phyloP scores from a whole-genome alignment of 129 eudicot genomes.

The Rutidosis leptorrhynchoides region DNA sequence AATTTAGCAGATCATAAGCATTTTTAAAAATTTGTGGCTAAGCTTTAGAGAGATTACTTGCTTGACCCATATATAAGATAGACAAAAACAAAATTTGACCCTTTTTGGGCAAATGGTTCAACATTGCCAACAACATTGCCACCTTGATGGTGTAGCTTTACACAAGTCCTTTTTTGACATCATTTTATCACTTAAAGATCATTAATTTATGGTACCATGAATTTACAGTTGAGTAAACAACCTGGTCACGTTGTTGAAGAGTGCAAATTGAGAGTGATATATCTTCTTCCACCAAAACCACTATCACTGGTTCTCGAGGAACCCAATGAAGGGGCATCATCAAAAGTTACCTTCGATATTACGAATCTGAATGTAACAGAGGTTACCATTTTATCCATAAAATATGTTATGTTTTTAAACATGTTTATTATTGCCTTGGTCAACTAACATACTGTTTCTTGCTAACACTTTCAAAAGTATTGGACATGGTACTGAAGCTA shows the following conservation, averaged over 20 bases:
- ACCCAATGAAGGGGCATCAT: slow-evolving; percentile 61
- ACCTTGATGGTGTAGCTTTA: background rate
- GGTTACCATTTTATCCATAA: slow-evolving; percentile 20
- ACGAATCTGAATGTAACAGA: slow-evolving; percentile 44
- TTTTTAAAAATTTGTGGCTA: background rate
- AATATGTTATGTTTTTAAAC: background rate
- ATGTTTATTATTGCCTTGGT: background rate
- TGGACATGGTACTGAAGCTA: too few relatives aligned
- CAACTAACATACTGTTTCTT: slow-evolving; percentile 6
- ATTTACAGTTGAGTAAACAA: slow-evolving; percentile 65
- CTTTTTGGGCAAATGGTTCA: slow-evolving; percentile 9
- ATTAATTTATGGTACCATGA: slow-evolving; percentile 7
- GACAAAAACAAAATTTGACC: slow-evolving; percentile 82
- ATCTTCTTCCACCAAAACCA: slow-evolving; percentile 61
- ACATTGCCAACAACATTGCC: background rate
- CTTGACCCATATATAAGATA: slow-evolving; percentile 36
- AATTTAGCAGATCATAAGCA: background rate
- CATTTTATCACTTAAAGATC: slow-evolving; percentile 3
- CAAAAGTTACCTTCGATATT: slow-evolving; percentile 34
- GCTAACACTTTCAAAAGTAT: slow-evolving; percentile 30
- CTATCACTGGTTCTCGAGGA: slow-evolving; percentile 46
- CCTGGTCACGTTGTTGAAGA: slow-evolving; percentile 69
- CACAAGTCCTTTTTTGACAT: background rate
- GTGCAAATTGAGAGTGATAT: slow-evolving; percentile 77
- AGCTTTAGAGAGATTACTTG: background rate